Base-by-base conservation (phyloP, 1,284 basidiomycete species). In the Hemileia vastatrix region DNA sequence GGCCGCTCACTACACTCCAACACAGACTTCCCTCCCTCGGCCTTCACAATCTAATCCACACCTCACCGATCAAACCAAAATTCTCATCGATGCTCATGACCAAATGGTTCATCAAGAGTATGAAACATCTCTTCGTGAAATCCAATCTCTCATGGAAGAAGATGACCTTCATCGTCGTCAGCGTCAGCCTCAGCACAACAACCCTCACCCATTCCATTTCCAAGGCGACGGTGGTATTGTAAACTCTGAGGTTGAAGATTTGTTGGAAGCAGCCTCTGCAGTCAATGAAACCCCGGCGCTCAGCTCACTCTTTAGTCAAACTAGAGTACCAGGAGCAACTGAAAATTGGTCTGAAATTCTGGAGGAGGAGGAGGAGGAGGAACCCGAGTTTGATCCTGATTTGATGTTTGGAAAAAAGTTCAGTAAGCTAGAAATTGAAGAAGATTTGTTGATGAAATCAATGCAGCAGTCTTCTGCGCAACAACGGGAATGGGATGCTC, bases 401-500 rank as follows among this genome's bases (percentile, higher is more conserved):
- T 44, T 44, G 9, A 57, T 57, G 56, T 57, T 50, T 57, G 56
- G 56, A n/a, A 36, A 47, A 50, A 63, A 68, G 18, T 76, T 73
- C 60, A 72, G 71, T 56, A 72, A 72, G 5, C 54, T 49, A 13
- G 43, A 47, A 49, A 31, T 60, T 50, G 54, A 55, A 19, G 32
- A 54, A n/a, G 64, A 68, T 18, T 57, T 60, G 32, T 57, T 65
- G 33, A 54, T 63, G 31, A 67, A 76, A 63, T 27, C 24, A 11
- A 44, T 49, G 23, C 27, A n/a, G 1, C 11, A 33, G 9, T 47
- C 56, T 4, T 57, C 56, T 63, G 71, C 43, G 15, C 77, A 57
- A 31, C 56, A 57, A 32, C 56, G 43, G 24, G 82, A 83, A 66
- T 88, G 86, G 87, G 79, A 81, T 57, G 74, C 77, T 54, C 73